These are phyloP conservation scores for Phytophthora sp. DNA, from an alignment of 352 stramenopile species.

Conservation along the genomic window DNA sequence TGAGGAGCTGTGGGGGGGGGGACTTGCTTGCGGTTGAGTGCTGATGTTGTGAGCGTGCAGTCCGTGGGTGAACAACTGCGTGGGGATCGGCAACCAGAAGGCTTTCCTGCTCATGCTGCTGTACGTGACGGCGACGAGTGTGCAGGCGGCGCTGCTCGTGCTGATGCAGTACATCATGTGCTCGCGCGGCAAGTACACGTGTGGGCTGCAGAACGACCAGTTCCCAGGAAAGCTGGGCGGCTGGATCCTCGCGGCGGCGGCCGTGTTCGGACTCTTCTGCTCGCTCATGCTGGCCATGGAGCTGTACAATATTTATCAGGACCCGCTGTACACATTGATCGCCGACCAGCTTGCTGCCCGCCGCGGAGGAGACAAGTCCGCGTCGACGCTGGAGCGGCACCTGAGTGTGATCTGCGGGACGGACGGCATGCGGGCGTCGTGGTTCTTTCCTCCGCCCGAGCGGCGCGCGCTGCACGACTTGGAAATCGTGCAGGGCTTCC, in stretches of 20 bases:
- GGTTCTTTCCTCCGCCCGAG: slow-evolving; percentile 64
- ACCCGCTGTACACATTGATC: slow-evolving; percentile 60
- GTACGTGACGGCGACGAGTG: slow-evolving; percentile 69
- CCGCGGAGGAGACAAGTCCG: slow-evolving; percentile 63
- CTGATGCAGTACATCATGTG: slow-evolving; percentile 58
- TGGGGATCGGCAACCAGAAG: slow-evolving; percentile 85
- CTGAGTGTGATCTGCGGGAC: slow-evolving; percentile 82
- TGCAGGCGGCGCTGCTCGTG: slow-evolving; percentile 64
- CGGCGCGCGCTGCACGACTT: slow-evolving; percentile 53
- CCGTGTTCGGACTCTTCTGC: slow-evolving; percentile 81
- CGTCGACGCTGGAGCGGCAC: slow-evolving; percentile 63
- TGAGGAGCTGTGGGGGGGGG: slow-evolving; percentile 15
- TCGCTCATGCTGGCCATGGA: slow-evolving; percentile 83
- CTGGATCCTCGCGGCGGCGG: slow-evolving; percentile 68
- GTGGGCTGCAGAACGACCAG: slow-evolving; percentile 64
- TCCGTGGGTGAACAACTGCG: slow-evolving; percentile 89
- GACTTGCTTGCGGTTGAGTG: neutral
- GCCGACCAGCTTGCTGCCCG: slow-evolving; percentile 60
- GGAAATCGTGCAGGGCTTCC: slow-evolving; percentile 70
- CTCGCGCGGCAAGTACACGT: slow-evolving; percentile 41
- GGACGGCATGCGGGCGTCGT: slow-evolving; percentile 66
- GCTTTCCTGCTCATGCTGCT: slow-evolving; percentile 83
- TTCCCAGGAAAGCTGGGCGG: slow-evolving; percentile 69
- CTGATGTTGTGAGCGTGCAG: slow-evolving; percentile 41
- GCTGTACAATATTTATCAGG: slow-evolving; percentile 75